A percentile compares a stretch with the other conserved stretches of the same genome.
These are phyloP conservation scores for Notholithocarpus densiflorus DNA, from an alignment of 306 rosid species.

Conservation along the genomic window DNA sequence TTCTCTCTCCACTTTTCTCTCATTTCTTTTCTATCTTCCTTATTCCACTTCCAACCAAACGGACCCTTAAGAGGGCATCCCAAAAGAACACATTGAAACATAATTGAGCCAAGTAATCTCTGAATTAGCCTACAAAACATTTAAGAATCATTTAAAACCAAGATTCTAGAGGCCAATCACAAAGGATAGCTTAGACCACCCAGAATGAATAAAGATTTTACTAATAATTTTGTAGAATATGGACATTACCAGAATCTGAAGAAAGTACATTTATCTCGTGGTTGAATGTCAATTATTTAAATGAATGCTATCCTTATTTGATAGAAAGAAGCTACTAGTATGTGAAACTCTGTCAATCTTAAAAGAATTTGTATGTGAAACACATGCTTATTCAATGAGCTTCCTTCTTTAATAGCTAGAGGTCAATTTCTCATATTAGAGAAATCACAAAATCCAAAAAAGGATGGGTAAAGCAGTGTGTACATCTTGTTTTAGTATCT, in stretches of 20 bases:
- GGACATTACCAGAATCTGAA: no score
- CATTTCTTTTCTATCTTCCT: no score
- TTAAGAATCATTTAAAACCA: background rate
- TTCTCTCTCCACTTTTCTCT: no score
- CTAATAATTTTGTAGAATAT: background rate
- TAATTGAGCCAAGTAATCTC: background rate
- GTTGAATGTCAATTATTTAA: background rate
- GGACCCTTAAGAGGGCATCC: no score
- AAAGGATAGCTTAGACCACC: background rate
- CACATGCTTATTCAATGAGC: no score
- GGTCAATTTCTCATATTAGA: background rate
- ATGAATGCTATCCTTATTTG: background rate
- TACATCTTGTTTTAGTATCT: background rate
- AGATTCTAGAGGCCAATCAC: background rate
- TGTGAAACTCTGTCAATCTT: background rate
- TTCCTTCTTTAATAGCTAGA: background rate
- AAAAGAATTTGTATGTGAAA: background rate
- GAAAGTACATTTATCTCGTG: background rate
- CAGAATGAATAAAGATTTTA: background rate
- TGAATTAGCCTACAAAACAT: background rate
- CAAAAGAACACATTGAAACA: background rate
- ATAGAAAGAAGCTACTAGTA: background rate
- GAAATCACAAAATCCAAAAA: background rate
- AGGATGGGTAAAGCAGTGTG: background rate
- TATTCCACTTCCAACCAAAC: no score